Conservation (phyloP, 306 rosid species). For the Prinsepia uniflora region DNA sequence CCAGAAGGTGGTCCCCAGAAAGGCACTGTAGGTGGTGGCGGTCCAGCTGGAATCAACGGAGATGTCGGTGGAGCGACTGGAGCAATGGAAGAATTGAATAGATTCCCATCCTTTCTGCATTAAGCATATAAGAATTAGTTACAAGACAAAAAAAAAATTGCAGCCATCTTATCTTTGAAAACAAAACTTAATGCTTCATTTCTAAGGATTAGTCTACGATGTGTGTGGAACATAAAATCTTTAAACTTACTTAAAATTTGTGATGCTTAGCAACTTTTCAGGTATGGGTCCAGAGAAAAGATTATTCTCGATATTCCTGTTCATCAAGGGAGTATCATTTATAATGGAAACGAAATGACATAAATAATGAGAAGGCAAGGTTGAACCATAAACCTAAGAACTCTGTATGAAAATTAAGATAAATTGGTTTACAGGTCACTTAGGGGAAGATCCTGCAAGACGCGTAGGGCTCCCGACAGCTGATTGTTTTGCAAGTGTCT, state of each 20-base stretch:
- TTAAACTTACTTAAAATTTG: constrained; percentile 53
- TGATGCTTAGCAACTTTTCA: constrained; percentile 64
- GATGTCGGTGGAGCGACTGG: constrained; percentile 51
- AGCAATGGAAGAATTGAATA: constrained; percentile 50
- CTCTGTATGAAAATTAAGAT: constrained; percentile 16
- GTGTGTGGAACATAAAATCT: constrained; percentile 22
- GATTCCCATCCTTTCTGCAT: constrained; percentile 86
- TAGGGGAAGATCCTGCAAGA: constrained; percentile 73
- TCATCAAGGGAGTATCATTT: constrained; percentile 26
- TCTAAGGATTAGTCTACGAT: constrained; percentile 1
- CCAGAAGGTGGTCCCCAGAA: constrained; percentile 27
- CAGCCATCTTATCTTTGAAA: background rate
- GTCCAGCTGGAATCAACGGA: constrained; percentile 22
- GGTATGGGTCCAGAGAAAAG: constrained; percentile 81
- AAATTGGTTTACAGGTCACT: constrained; percentile 55
- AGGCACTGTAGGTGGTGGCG: constrained; percentile 28
- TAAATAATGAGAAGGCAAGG: constrained; percentile 8
- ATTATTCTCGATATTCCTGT: constrained; percentile 87
- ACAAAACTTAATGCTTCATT: constrained; percentile 7
- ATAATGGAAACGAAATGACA: constrained; percentile 9
- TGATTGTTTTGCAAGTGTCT: constrained; percentile 79
- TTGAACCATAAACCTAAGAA: constrained; percentile 6
- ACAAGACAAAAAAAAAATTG: background rate
- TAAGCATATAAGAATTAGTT: constrained; percentile 21
- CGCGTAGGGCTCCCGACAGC: constrained; percentile 71